phyloP scores from a whole-genome alignment of 1,284 basidiomycete genomes.

The Papiliotrema laurentii region DNA sequence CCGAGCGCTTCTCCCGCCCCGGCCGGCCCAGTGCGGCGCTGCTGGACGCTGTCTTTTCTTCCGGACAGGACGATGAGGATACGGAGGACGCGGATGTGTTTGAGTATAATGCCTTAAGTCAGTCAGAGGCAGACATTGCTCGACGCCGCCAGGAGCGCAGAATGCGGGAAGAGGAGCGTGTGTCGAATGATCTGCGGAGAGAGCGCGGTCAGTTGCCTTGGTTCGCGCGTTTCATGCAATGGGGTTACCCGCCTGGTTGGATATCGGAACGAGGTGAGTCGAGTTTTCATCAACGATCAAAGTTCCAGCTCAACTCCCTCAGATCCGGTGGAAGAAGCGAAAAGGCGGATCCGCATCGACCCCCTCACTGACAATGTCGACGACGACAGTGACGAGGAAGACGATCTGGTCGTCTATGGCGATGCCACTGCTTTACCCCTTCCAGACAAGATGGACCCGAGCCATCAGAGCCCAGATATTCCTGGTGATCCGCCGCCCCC shows the following conservation, averaged over 20 bases:
- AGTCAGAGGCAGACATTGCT: no score
- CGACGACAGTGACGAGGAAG: slow-evolving; percentile 6
- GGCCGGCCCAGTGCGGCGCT: slow-evolving; percentile 11
- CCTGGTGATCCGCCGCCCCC: slow-evolving; percentile 3
- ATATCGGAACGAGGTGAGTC: slow-evolving; percentile 14
- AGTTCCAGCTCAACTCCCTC: not conserved
- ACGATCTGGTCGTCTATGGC: slow-evolving; percentile 12
- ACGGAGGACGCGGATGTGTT: not conserved
- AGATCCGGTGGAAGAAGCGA: slow-evolving; percentile 1
- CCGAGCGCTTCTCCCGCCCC: slow-evolving; percentile 5
- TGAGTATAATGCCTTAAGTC: no score
- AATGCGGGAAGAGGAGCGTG: not conserved
- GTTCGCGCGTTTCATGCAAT: slow-evolving; percentile 15
- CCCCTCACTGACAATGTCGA: slow-evolving; percentile 9
- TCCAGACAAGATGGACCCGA: not conserved
- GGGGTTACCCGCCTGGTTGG: slow-evolving; percentile 32
- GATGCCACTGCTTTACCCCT: not conserved
- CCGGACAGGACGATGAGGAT: not conserved
- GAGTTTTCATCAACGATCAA: not conserved
- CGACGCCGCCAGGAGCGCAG: not conserved
- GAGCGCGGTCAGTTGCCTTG: slow-evolving; percentile 17
- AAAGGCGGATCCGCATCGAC: slow-evolving; percentile 6
- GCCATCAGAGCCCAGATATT: not conserved
- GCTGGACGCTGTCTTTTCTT: slow-evolving; percentile 13
- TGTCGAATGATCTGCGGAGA: slow-evolving; percentile 4